Conservation (phyloP, 768 basidiomycete species). For the Pleurotus eryngii region DNA sequence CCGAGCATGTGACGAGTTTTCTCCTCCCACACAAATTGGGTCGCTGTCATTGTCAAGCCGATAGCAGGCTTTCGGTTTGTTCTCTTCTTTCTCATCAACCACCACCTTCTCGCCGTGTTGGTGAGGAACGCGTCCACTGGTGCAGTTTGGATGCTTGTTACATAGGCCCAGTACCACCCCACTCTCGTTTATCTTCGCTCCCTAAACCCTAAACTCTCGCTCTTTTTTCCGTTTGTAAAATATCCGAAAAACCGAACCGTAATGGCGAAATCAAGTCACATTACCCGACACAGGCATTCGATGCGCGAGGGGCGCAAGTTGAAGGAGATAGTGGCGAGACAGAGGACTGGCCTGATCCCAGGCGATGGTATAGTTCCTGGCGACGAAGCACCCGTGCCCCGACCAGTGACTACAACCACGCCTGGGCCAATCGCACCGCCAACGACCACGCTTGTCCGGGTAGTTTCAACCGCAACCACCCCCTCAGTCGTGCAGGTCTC, state of each 20-base stretch:
- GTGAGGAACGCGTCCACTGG: neutral
- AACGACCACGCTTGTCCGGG: too few species aligned
- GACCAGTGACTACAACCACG: neutral
- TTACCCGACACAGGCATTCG: neutral
- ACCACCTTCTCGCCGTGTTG: neutral
- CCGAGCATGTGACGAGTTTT: constrained; percentile 6
- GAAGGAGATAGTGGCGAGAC: neutral
- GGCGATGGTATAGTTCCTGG: neutral
- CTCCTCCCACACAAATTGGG: neutral
- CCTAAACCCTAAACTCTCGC: neutral
- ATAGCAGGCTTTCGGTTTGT: neutral
- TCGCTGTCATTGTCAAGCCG: neutral
- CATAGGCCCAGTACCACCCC: neutral
- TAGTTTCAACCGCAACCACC: too few species aligned
- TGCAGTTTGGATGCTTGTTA: neutral
- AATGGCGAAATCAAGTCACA: neutral
- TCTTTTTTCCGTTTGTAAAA: neutral
- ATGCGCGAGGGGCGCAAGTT: neutral
- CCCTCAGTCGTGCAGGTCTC: too few species aligned
- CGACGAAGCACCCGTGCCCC: neutral
- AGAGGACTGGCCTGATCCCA: neutral
- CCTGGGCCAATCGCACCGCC: neutral
- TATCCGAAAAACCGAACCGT: neutral
- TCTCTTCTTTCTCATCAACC: neutral
- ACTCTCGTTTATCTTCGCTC: neutral